phyloP scores from a whole-genome alignment of 139 green algal genomes.

The Spirogloea muscicola region DNA sequence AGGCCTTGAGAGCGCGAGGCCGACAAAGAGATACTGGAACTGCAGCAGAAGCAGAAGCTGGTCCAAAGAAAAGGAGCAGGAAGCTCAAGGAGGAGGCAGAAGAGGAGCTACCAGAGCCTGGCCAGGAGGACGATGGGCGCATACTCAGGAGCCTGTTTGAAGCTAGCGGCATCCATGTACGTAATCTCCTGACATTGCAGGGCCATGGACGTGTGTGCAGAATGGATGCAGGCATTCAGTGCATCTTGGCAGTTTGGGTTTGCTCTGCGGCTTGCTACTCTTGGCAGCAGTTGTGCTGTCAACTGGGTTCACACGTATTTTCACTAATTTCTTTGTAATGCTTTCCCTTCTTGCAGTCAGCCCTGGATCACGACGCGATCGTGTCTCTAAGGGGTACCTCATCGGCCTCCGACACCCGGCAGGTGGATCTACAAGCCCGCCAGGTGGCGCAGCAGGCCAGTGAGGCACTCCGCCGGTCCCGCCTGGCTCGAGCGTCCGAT shows the following conservation, averaged over 20 bases:
- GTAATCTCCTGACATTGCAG: conserved; percentile 11
- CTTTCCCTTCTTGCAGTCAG: conserved; percentile 41
- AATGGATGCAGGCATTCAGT: neutral
- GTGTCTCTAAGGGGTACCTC: conserved; percentile 67
- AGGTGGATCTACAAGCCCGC: conserved; percentile 60
- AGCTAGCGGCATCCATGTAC: conserved; percentile 61
- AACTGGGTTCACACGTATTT: conserved; percentile 28
- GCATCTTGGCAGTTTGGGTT: too few relatives aligned
- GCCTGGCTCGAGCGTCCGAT: conserved; percentile 21
- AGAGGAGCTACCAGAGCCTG: too few relatives aligned
- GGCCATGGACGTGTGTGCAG: neutral
- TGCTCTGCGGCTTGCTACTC: too few relatives aligned
- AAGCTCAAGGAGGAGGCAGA: conserved; percentile 16
- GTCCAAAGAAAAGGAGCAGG: too few relatives aligned
- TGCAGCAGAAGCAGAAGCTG: too few relatives aligned
- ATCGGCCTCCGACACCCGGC: conserved; percentile 41
- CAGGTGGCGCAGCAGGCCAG: conserved; percentile 51
- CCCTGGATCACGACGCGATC: conserved; percentile 81
- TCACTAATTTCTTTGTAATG: neutral
- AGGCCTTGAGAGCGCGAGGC: too few relatives aligned
- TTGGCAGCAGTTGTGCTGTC: too few relatives aligned
- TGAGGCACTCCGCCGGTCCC: conserved; percentile 66
- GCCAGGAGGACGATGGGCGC: conserved; percentile 63
- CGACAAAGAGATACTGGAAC: too few relatives aligned
- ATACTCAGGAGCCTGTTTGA: conserved; percentile 81